Evolutionary conservation across 257 asterid species (phyloP), one percentile per base, ranked within the genome.

Genomic region (Parsonsia alboflavescens): DNA sequence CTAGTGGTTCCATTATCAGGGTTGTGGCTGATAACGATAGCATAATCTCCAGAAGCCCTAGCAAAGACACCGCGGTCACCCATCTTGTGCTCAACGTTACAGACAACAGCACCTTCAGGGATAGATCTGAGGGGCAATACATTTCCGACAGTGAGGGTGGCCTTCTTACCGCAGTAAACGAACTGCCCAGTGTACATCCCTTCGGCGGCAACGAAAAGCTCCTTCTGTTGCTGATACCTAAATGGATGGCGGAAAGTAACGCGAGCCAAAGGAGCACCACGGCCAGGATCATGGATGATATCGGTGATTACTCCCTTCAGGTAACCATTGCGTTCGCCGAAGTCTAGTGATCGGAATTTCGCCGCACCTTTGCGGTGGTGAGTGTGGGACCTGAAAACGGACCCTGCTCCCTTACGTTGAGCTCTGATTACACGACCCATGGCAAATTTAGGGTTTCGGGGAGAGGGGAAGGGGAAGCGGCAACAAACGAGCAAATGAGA

Each of bases 261-360:
- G 15, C 91, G 89, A 0, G 94, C 94, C 5, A 90, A 75, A 3
- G 95, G 96, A 3, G 95, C 96, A 36, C 94, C 96, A 5, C 95
- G 92, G 5, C 92, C 96, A 5, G 95, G 96, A 76, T 90, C 95
- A 78, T 90, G 96, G 75, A 90, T 86, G 71, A 90, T 79, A 1
- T 90, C 92, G 5, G 90, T 85, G 50, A 90, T 65, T 19, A 90
- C 95, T 0, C 96, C 96, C 73, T 90, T 90, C 3, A 88, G 80
- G 88, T 90, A 90, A n/a, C 96, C 94, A 28, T 90, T 90, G 24
- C 94, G 89, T 81, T 90, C 96, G 61, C 92, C 95, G 87, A 87
- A 90, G 78, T 88, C 92, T 41, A 90, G 94, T 10, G 92, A 59
- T 22, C 96, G 87, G 87, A 90, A 88, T 0, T 88, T 84, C 49